These are phyloP conservation scores for Termitomyces sp. DNA, from an alignment of 768 basidiomycete genomes.

Conservation along the genomic window DNA sequence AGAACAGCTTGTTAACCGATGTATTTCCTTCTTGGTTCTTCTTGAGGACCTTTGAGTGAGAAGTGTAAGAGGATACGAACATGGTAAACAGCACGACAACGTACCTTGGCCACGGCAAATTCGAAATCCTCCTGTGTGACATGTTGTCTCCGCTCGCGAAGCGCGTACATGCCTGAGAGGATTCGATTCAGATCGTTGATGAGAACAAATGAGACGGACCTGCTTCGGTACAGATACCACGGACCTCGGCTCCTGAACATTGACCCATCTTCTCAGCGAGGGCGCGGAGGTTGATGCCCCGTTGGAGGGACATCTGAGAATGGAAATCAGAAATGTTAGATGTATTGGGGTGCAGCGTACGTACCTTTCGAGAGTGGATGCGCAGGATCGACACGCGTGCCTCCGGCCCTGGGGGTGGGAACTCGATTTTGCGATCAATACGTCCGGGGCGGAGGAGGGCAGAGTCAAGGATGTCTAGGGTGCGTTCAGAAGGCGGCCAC, in stretches of 20 bases:
- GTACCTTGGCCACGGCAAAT: slow-evolving; percentile 93
- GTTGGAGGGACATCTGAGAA: slow-evolving; percentile 89
- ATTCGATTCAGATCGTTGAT: background rate
- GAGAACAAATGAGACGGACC: slow-evolving; percentile 40
- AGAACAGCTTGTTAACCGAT: slow-evolving; percentile 92
- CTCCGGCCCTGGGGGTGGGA: slow-evolving; percentile 96
- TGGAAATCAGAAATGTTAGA: background rate
- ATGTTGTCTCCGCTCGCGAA: slow-evolving; percentile 92
- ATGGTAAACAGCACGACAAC: background rate
- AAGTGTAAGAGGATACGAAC: slow-evolving; percentile 1
- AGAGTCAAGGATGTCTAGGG: slow-evolving; percentile 85
- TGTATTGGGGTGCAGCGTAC: background rate
- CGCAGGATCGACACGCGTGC: slow-evolving; percentile 96
- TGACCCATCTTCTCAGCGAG: slow-evolving; percentile 99
- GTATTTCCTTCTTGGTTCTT: slow-evolving; percentile 96
- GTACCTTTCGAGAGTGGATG: slow-evolving; percentile 92
- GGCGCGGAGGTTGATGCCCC: slow-evolving; percentile 94
- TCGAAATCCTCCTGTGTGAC: slow-evolving; percentile 99
- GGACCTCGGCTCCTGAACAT: slow-evolving; percentile 95
- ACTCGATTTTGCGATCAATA: slow-evolving; percentile 96
- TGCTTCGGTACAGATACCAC: slow-evolving; percentile 97
- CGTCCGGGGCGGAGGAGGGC: slow-evolving; percentile 92
- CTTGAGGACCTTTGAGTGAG: slow-evolving; percentile 67
- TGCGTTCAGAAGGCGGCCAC: background rate
- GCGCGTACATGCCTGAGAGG: slow-evolving; percentile 84